phyloP scores from a whole-genome alignment of 257 asterid species.

The Mitragyna speciosa region DNA sequence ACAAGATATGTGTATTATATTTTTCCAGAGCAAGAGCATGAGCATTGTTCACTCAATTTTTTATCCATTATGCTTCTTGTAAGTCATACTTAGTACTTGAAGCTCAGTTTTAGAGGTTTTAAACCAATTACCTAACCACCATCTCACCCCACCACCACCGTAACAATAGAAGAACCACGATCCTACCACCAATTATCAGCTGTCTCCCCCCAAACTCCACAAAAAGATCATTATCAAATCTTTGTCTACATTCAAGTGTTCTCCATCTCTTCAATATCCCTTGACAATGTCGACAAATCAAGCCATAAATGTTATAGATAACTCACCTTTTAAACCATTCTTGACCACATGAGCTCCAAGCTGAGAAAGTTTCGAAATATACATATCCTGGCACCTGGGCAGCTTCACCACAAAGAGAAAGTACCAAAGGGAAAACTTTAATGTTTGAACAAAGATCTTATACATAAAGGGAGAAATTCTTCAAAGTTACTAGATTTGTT shows the following conservation, averaged over 20 bases:
- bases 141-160: background rate
- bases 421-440: no score
- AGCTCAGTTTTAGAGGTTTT: background rate
- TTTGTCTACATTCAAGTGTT: background rate
- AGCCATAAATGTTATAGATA: background rate
- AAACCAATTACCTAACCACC: background rate
- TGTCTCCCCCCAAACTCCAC: background rate
- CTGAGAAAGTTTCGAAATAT: conserved; percentile 26
- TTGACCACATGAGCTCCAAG: conserved; percentile 27
- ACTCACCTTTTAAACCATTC: conserved; percentile 24
- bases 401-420: background rate
- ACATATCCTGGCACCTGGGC: conserved; percentile 18
- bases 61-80: no score
- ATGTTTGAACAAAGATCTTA: no score
- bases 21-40: background rate
- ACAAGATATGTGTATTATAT: background rate
- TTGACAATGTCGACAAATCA: background rate
- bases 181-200: background rate
- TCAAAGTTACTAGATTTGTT: no score
- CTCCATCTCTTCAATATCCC: background rate
- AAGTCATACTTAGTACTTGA: background rate
- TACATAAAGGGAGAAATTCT: no score
- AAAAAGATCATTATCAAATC: background rate
- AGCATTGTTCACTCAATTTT: no score
- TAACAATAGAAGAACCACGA: background rate